Evolutionary conservation across 2,329 filamentous ascomycete species (phyloP), one percentile per base, ranked within the genome.

Genomic region (Phialemoniopsis sp.): DNA sequence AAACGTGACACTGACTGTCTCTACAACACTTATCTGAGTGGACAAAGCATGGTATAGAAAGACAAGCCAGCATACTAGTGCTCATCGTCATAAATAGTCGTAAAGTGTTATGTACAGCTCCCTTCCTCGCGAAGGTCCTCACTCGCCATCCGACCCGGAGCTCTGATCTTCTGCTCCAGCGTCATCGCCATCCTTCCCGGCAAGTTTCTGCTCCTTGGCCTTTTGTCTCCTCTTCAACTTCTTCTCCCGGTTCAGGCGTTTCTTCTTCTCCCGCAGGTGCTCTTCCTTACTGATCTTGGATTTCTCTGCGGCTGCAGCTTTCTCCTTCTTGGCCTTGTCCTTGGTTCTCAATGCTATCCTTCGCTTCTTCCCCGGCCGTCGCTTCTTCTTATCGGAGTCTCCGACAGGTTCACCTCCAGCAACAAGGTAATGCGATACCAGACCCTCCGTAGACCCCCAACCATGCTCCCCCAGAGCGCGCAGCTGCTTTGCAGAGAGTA

Each of bases 191-290:
- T 26, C 21, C 21, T 26, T 26, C 6, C 21, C 21, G 2, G 46
- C 54, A 52, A 58, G 47, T 49, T 78, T 80, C 59, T 67, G 66
- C 50, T 72, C 72, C 54, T 68, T 77, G 46, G 71, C 75, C 59
- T 82, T 82, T 32, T 70, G 67, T 50, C 71, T 69, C 51, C 70
- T 67, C 56, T 77, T 75, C 44, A 80, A 48, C 62, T 82, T 81
- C 64, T 76, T 80, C 49, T 72, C 56, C 41, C 75, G 60, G 48
- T 83, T 83, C 46, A 79, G 53, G 47, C 76, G 66, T 60, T 79
- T 79, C 63, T 79, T 80, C 66, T 81, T 82, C 40, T 80, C 76
- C 49, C 65, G 69, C 21, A 80, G 47, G 36, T 73, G 69, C 47
- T 78, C 70, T 51, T 79, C 76, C 57, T 78, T 82, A 14, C 65